Evolutionary conservation across 495 filamentous ascomycete genomes (phyloP).

Genomic region (Lasiosphaeria ovina): DNA sequence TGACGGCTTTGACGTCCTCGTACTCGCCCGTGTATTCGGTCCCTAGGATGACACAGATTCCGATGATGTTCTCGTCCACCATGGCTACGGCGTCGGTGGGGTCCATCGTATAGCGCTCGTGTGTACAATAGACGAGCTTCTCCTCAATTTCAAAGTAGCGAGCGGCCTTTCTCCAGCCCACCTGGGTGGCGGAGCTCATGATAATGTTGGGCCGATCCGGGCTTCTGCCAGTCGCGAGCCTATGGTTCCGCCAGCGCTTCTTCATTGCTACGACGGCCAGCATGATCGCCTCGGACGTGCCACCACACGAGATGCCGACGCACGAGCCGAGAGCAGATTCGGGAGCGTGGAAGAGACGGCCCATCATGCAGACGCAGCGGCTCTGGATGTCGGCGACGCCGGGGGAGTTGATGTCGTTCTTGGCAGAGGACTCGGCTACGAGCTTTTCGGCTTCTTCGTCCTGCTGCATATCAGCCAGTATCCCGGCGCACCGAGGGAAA

Average conservation of each 20-base stretch:
- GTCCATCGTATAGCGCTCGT: constrained; percentile 81
- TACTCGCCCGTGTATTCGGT: constrained; percentile 96
- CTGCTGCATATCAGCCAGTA: no score
- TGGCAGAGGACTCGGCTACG: constrained; percentile 82
- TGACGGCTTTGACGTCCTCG: constrained; percentile 86
- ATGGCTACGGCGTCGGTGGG: constrained; percentile 75
- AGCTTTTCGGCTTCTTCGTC: constrained; percentile 89
- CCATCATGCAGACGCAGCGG: constrained; percentile 91
- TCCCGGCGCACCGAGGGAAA: no score
- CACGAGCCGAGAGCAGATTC: constrained; percentile 39
- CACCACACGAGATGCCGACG: constrained; percentile 82
- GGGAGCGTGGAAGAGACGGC: constrained; percentile 78
- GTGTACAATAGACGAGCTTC: constrained; percentile 80
- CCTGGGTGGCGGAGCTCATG: constrained; percentile 91
- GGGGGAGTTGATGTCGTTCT: constrained; percentile 93
- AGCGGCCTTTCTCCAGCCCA: constrained; percentile 94
- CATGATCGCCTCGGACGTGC: constrained; percentile 89
- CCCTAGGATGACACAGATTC: constrained; percentile 85
- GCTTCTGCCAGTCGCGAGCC: constrained; percentile 73
- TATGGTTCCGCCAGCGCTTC: constrained; percentile 86
- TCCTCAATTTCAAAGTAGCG: constrained; percentile 93
- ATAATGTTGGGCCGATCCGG: constrained; percentile 77
- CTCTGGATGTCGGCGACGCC: constrained; percentile 88
- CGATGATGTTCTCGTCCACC: constrained; percentile 92
- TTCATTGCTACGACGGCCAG: constrained; percentile 89